Evolutionary conservation across 345 rosid species (phyloP).

Genomic region (Stellera chamaejasme): DNA sequence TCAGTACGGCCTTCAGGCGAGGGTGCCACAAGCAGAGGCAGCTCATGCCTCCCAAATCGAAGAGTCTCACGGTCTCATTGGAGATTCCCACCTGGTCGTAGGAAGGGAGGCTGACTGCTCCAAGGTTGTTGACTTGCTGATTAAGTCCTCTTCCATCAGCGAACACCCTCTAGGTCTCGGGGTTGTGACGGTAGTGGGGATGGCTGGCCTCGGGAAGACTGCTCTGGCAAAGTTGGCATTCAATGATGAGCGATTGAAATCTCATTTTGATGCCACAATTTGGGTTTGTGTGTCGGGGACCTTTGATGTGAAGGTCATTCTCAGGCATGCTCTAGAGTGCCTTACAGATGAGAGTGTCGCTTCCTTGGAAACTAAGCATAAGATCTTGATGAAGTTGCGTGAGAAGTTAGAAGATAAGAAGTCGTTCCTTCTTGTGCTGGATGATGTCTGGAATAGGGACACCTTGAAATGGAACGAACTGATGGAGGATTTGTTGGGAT

Average conservation of each 20-base stretch:
- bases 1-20: slow-evolving; percentile 1
- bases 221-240: slow-evolving; percentile 10
- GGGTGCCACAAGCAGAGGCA: not conserved
- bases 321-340: slow-evolving; percentile 8
- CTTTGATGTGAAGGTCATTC: slow-evolving; percentile 1
- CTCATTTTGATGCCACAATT: slow-evolving; percentile 1
- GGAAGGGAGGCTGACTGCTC: slow-evolving; percentile 14
- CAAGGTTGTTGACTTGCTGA: slow-evolving; percentile 1
- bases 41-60: not conserved
- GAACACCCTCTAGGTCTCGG: not conserved
- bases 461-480: slow-evolving; percentile 6
- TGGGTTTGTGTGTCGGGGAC: slow-evolving; percentile 14
- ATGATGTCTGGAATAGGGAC: slow-evolving; percentile 17
- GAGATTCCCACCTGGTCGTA: not conserved
- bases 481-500: not conserved
- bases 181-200: slow-evolving; percentile 13
- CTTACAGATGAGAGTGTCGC: not conserved
- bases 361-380: not conserved
- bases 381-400: not conserved
- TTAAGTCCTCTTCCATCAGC: not conserved
- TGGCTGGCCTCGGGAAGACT: slow-evolving; percentile 25
- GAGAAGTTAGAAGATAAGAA: not conserved
- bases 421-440: slow-evolving; percentile 9
- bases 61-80: not conserved
- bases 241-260: not conserved